Conservation (phyloP, 768 basidiomycete species). For the Suillus placidus region DNA sequence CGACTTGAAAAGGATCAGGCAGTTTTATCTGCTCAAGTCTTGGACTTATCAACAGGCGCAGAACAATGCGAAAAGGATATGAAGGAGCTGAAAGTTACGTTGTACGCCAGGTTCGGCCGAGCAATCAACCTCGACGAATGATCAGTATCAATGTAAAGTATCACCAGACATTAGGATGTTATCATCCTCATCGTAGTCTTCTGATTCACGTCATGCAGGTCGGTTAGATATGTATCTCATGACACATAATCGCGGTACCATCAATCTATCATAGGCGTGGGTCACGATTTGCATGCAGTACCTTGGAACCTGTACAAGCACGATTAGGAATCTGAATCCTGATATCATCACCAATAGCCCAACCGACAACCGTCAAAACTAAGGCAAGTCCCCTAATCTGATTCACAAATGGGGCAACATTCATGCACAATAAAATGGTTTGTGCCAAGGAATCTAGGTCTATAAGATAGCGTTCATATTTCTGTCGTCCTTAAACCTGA, state of each 20-base stretch:
- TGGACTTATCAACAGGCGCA: constrained; percentile 49
- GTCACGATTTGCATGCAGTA: neutral
- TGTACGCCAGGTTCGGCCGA: constrained; percentile 92
- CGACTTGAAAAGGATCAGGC: constrained; percentile 73
- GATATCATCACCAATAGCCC: neutral
- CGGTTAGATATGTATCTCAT: neutral
- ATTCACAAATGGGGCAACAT: neutral
- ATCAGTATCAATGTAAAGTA: neutral
- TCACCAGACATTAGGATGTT: neutral
- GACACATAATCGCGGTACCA: neutral
- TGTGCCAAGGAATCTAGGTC: neutral
- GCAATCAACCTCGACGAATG: constrained; percentile 92
- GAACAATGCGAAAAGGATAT: constrained; percentile 73
- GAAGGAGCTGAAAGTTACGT: constrained; percentile 74
- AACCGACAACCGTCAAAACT: neutral
- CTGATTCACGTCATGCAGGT: neutral
- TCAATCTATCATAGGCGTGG: neutral
- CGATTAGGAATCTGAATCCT: neutral
- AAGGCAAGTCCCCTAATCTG: neutral
- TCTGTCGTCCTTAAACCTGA: neutral
- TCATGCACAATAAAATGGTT: neutral
- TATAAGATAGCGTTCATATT: neutral
- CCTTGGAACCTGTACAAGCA: neutral
- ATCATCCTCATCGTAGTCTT: neutral
- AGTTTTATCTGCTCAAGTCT: constrained; percentile 57